Evolutionary conservation across 2,329 filamentous ascomycete genomes (phyloP), one percentile per base, ranked within the genome.

Genomic region (Neopestalotiopsis sp.): DNA sequence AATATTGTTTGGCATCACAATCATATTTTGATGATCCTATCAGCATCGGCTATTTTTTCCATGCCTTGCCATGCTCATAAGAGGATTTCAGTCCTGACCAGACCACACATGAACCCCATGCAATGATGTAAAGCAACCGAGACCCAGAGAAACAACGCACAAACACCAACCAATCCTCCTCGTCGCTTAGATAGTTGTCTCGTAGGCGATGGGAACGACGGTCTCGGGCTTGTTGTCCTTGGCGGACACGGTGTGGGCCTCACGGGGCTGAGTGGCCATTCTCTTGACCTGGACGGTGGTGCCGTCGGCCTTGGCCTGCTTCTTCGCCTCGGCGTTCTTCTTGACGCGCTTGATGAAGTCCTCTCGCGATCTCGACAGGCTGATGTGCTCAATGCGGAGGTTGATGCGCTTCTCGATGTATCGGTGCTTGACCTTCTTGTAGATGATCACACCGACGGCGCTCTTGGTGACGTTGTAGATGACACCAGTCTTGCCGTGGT

Each of bases 381-480:
- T 87, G 86, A 99, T 90, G 92, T 99, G 96, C 92, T 99, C 96
- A 86, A 98, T 87, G 83, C 96, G 94, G 87, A 99, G 89, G 91
- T 97, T 98, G 89, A 99, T 91, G 85, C 96, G 95, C 94, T 99
- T 99, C 93, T 99, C 96, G 84, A 99, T 90, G 91, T 98, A 99
- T 82, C 95, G 93, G 92, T 98, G 96, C 88, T 95, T 94, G 84
- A 99, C 96, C 86, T 97, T 94, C 91, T 97, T 98, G 93, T 97
- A 95, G 87, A 99, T 93, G 88, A 99, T 98, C 85, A 99, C 93
- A 81, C 96, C 96, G 83, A 99, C 94, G 76, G 96, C 93, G 79
- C 90, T 93, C 91, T 98, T 97, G 87, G 95, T 96, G 80, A 99
- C 96, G 90, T 99, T 99, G 93, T 97, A 97, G 87, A 97, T 88